Evolutionary conservation across 108 stramenopile species (phyloP).

Genomic region (Nannochloropsis salina): DNA sequence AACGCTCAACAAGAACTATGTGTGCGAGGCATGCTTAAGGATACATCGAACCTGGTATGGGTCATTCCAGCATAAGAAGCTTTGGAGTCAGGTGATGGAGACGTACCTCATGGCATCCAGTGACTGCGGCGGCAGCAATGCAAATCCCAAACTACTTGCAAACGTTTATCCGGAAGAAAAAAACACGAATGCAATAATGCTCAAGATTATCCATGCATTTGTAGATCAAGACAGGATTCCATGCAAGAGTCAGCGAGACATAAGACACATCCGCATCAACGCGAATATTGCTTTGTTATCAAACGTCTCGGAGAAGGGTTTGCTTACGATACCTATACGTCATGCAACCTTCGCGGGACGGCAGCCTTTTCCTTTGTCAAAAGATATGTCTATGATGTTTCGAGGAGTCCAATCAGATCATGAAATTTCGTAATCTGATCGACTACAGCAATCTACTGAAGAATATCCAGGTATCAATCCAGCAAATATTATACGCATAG

Average conservation of each 20-base stretch:
- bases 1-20: not conserved
- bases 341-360: too few species aligned
- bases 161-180: not conserved
- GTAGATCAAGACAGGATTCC: not conserved
- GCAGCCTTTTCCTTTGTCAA: too few species aligned
- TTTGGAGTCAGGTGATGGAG: not conserved
- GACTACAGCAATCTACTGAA: too few species aligned
- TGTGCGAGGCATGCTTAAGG: not conserved
- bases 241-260: not conserved
- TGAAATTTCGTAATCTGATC: too few species aligned
- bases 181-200: not conserved
- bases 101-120: not conserved
- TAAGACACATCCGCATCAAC: not conserved
- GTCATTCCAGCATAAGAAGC: not conserved
- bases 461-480: too few species aligned
- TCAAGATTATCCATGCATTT: not conserved
- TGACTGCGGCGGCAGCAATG: not conserved
- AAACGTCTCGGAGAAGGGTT: too few species aligned
- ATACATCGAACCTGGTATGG: not conserved
- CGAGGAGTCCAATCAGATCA: too few species aligned
- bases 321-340: too few species aligned
- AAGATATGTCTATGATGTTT: too few species aligned
- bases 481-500: too few species aligned
- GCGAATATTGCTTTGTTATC: too few species aligned
- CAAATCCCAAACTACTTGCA: not conserved